phyloP scores from a whole-genome alignment of 768 basidiomycete species.

The Termitomyces sp. region DNA sequence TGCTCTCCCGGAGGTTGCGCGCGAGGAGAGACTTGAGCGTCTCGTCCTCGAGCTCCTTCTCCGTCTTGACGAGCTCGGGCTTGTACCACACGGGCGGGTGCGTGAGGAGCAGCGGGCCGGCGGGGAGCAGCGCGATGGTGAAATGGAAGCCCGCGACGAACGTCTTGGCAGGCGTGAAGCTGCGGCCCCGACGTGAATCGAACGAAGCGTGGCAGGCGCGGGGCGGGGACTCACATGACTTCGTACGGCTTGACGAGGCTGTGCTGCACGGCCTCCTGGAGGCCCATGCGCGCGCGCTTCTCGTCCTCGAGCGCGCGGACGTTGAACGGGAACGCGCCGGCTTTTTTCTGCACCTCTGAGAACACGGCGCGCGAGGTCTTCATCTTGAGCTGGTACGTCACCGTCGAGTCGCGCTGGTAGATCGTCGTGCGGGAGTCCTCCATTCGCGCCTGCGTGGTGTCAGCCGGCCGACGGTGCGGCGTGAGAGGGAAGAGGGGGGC shows the following conservation, averaged over 20 bases:
- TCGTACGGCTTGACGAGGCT: conserved; percentile 92
- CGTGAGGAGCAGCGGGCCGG: conserved; percentile 83
- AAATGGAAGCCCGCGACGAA: conserved; percentile 96
- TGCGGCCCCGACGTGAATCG: too few species aligned
- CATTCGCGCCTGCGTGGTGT: conserved; percentile 62
- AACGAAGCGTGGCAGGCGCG: conserved; percentile 1
- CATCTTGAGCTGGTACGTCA: conserved; percentile 96
- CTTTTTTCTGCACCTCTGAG: conserved; percentile 96
- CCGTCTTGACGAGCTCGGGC: conserved; percentile 83
- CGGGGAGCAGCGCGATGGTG: conserved; percentile 89
- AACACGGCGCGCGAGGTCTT: conserved; percentile 96
- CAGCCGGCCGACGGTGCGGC: not conserved
- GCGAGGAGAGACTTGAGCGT: conserved; percentile 76
- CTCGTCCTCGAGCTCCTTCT: conserved; percentile 85
- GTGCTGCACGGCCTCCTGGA: conserved; percentile 95
- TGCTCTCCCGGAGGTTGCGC: conserved; percentile 79
- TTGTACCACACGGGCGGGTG: conserved; percentile 92
- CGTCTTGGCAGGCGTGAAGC: conserved; percentile 77
- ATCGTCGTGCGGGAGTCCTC: conserved; percentile 91
- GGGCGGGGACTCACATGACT: conserved; percentile 58
- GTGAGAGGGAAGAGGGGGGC: not conserved
- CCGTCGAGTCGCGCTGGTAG: conserved; percentile 81
- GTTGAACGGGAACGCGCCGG: conserved; percentile 97
- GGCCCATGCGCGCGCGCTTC: conserved; percentile 90
- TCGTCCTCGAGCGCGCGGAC: conserved; percentile 92